Evolutionary conservation across 176 grass and related monocot species (phyloP), one percentile per base, ranked within the genome.

Genomic region (Bolboschoenus planiculmis): DNA sequence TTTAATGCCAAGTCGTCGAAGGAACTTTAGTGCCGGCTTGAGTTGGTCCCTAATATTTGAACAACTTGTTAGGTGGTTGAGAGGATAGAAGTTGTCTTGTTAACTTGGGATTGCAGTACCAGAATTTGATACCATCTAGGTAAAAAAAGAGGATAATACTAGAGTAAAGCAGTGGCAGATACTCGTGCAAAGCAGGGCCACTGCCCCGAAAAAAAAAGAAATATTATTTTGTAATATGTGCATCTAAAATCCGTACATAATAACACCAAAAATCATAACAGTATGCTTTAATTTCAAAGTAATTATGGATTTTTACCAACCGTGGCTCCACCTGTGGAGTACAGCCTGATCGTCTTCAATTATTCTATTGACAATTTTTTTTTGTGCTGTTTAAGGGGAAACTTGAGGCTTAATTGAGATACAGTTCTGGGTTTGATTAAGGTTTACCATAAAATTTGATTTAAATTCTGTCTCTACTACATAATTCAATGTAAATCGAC

Each of bases 1-100:
- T 2, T 61, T 78, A 85, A 96, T 86, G 1, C 93, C 93, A 0
- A 96, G 93, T 83, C 88, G 86, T 40, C 82, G 91, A 83, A 93
- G 89, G 89, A 89, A 91, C 89, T 86, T 51, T 48, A 91, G 85
- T 21, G 89, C 78, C 0, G 93, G 91, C 0, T 80, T 79, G 83
- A 97, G 93, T 83, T 90, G 91, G 85, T 97, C 85, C 30, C 93
- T 82, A 30, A 30, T 50, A 62, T 82, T 65, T 77, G 15, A 77
- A 77, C 24, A 77, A 24, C 33, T 20, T 18, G 27, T 77, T 77
- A 77, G 44, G n/a, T 73, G 8, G 10, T 53, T 77, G 14, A 77
- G 71, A 51, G 71, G 37, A 48, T 51, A 51, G 10, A 51, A 50
- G 10, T 31, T 16, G 31, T 18, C 35, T 42, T 70, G 18, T 40